Evolutionary conservation across 768 basidiomycete genomes (phyloP), one percentile per base, ranked within the genome.

Genomic region (Zangia roseola): DNA sequence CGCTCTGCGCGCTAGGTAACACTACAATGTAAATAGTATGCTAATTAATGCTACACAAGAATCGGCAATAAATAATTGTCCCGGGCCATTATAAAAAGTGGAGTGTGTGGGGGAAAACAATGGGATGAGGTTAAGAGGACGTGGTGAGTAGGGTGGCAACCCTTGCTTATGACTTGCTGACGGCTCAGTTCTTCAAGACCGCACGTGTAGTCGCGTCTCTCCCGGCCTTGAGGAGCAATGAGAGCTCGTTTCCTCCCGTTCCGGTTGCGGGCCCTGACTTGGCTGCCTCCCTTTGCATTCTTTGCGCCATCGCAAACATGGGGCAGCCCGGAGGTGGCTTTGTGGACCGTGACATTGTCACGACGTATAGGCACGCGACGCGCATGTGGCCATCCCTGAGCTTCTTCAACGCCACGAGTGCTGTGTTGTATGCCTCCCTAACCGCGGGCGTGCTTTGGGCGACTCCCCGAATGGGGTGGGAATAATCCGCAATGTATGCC

Each of bases 351-450:
- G 92, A 85, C 84, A 92, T 92, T 14, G 82, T 81, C 26, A 97
- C 84, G 58, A 97, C 74, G 66, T 97, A 98, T 36, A 91, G 70
- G 59, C 85, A 86, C 35, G 90, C 94, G 46, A 97, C 80, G 43
- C 86, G 83, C 73, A 98, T 92, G 69, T 99, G 95, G 38, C 76
- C 74, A 64, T 95, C 91, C 47, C 95, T 77, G 64, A 97, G 79
- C 50, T 75, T 75, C 69, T 93, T 95, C 64, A 97, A 69, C 1
- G 93, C 82, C 43, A 74, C 69, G 26, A 97, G 82, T 5, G 86
- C 89, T 10, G 71, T 67, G 64, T 99, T 88, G 67, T 94, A 99
- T 25, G 88, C 78, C 35, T 83, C 84, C 31, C 78, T 79, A 31
- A 91, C 70, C 4, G 75, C 71, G 6, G 84, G 80, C 13, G 76